Percentiles rank a stretch among this genome's conserved stretches.
Conservation (phyloP, 371 early-diverging fungal genomes). For the Coemansia sp. region DNA sequence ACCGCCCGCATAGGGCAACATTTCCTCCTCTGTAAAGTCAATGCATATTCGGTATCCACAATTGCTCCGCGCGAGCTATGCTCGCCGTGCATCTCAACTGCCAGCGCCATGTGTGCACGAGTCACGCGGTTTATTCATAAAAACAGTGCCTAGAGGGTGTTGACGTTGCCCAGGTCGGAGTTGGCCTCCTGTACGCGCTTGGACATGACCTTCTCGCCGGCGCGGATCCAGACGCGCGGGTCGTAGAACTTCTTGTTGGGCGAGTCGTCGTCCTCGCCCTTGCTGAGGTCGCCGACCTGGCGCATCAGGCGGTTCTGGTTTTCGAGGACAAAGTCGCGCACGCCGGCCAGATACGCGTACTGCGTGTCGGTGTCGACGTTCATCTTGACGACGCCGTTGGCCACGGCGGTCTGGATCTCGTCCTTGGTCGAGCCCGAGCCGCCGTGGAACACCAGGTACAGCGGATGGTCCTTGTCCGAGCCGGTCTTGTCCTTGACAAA, state of each 20-base stretch:
- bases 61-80: neutral
- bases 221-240: constrained; percentile 86
- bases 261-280: constrained; percentile 67
- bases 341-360: constrained; percentile 79
- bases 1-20: neutral
- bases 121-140: no score
- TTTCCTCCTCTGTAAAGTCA: neutral
- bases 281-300: constrained; percentile 91
- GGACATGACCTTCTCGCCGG: constrained; percentile 81
- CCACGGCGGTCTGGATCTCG: constrained; percentile 81
- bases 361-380: constrained; percentile 90
- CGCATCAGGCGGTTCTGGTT: constrained; percentile 77
- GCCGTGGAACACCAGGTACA: constrained; percentile 94
- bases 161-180: constrained; percentile 71
- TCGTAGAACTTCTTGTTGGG: constrained; percentile 96
- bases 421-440: constrained; percentile 83
- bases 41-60: neutral
- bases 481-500: constrained; percentile 70
- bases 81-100: no score
- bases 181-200: constrained; percentile 78
- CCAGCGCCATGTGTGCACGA: no score
- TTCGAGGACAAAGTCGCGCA: constrained; percentile 67
- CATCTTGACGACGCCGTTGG: constrained; percentile 90
- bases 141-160: constrained; percentile 60
- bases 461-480: constrained; percentile 64